Evolutionary conservation across 495 filamentous ascomycete genomes (phyloP), one percentile per base, ranked within the genome.

Genomic region (Neurospora sp.): DNA sequence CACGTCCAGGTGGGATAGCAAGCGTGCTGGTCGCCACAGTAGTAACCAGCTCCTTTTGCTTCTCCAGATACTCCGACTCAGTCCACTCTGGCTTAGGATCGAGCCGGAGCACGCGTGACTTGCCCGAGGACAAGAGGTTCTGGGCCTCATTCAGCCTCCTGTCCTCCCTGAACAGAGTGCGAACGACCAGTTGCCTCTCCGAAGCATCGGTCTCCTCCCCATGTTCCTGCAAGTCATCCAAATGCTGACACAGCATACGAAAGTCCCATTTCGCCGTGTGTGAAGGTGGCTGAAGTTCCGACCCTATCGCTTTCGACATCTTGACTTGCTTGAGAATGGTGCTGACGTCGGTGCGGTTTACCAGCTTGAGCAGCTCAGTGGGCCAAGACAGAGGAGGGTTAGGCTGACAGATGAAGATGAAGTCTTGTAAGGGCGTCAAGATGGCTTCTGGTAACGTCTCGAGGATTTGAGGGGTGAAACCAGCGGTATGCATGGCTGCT

Each of bases 81-180:
- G 89, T 88, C 91, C 92, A 96, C 42, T 90, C 89, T 0, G 90
- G 89, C 73, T 93, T 88, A 2, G 93, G 89, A 70, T 89, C 83
- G 71, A 93, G 92, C 39, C 91, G 89, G 40, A 94, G 90, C n/a
- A 91, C 85, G 31, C 94, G 89, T 31, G 91, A 85, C 74, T 91
- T 92, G 9, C 88, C 86, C 37, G 94, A 92, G 68, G 95, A 92
- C 8, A 99, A 83, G 68, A 99, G 82, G 71, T 84, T 87, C 45
- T 87, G 87, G 3, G 93, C 95, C 80, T 98, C 96, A 35, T 90
- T 83, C 70, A 96, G 91, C 22, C 96, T 91, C 71, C 91, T 89
- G 75, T 99, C 96, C 70, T 98, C 93, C 69, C 90, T 90, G 85
- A 97, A 99, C 70, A 98, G 90, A 16, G 95, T 82, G 59, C 90